phyloP scores from a whole-genome alignment of 2,329 filamentous ascomycete species.

The Fusarium sp. region DNA sequence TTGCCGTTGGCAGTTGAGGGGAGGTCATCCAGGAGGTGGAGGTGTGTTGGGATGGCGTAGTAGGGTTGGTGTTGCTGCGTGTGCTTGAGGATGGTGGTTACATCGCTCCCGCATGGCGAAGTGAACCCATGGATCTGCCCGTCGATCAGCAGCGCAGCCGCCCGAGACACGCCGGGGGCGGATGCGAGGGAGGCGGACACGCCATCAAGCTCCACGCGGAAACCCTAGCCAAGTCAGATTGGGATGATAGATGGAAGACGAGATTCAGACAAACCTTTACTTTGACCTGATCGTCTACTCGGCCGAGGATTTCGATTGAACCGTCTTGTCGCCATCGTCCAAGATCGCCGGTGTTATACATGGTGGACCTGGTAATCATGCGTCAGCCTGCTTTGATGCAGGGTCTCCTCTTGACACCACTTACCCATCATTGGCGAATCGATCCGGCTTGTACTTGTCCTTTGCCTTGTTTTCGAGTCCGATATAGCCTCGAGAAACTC shows the following conservation, averaged over 20 bases:
- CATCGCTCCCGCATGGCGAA: constrained; percentile 51
- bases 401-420: constrained; percentile 20
- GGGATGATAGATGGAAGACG: not conserved
- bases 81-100: constrained; percentile 54
- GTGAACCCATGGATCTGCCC: constrained; percentile 65
- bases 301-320: constrained; percentile 66
- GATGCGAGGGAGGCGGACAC: constrained; percentile 63
- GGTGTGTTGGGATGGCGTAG: constrained; percentile 64
- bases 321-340: constrained; percentile 66
- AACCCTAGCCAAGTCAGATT: constrained; percentile 55
- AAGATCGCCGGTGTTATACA: constrained; percentile 73
- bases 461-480: constrained; percentile 64
- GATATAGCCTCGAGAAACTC: constrained; percentile 68
- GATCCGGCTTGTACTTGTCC: constrained; percentile 62
- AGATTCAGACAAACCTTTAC: constrained; percentile 58
- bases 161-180: constrained; percentile 60
- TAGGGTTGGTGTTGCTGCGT: constrained; percentile 62
- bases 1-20: constrained; percentile 68
- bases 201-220: constrained; percentile 71
- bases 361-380: constrained; percentile 52
- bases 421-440: constrained; percentile 65
- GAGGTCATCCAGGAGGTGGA: constrained; percentile 58
- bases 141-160: constrained; percentile 61
- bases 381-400: constrained; percentile 4
- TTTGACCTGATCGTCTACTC: constrained; percentile 72